Percentiles rank a stretch among this genome's conserved stretches.
Conservation (phyloP, 2,329 filamentous ascomycete species). For the Arachnopeziza araneosa region DNA sequence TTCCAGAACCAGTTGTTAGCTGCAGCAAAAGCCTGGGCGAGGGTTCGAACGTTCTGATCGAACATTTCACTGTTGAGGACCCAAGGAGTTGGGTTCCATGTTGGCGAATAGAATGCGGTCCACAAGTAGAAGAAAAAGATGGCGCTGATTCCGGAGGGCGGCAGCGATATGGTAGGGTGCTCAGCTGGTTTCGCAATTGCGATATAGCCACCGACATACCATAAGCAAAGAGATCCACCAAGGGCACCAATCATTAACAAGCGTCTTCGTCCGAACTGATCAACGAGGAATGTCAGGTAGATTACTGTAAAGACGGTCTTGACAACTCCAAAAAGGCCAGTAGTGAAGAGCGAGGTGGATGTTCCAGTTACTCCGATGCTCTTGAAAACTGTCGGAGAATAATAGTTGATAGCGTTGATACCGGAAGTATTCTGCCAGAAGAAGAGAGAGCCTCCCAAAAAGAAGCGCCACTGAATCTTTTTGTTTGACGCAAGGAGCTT, state of each 20-base stretch:
- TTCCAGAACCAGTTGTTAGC: constrained; percentile 57
- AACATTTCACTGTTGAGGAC: constrained; percentile 74
- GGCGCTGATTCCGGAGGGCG: constrained; percentile 46
- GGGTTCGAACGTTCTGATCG: constrained; percentile 59
- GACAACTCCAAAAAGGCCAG: constrained; percentile 67
- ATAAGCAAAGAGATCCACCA: constrained; percentile 58
- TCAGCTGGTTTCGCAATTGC: constrained; percentile 39
- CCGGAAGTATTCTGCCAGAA: constrained; percentile 53
- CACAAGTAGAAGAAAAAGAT: constrained; percentile 71
- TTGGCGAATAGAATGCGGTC: constrained; percentile 66
- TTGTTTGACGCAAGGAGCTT: constrained; percentile 55
- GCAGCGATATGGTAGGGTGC: constrained; percentile 26
- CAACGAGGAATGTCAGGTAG: constrained; percentile 63
- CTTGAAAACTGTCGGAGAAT: constrained; percentile 61
- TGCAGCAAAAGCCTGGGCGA: constrained; percentile 65
- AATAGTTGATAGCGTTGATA: constrained; percentile 44
- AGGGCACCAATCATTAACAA: constrained; percentile 61
- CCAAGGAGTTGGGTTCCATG: constrained; percentile 72
- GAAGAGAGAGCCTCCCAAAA: constrained; percentile 59
- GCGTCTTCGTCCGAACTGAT: constrained; percentile 59
- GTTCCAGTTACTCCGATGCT: constrained; percentile 56
- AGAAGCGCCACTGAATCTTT: constrained; percentile 56
- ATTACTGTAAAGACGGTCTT: constrained; percentile 59
- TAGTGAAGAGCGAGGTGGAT: constrained; percentile 60
- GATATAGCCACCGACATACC: constrained; percentile 59